Evolutionary conservation across 2,329 filamentous ascomycete genomes (phyloP).

Genomic region (Ceratocystis colombiana): DNA sequence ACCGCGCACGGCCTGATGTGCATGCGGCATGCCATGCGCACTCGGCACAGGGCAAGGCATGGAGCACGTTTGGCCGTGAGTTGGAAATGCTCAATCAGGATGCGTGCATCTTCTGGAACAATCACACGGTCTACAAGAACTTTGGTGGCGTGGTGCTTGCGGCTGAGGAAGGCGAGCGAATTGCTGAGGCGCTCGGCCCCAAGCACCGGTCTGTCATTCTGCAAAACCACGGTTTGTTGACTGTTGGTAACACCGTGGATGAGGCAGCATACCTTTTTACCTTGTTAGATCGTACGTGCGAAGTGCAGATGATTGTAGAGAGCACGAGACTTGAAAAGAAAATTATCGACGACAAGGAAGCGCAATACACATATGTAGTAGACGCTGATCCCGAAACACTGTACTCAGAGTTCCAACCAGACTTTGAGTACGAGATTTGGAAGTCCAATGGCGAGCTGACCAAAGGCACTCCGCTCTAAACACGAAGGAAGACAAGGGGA

Average conservation of each 20-base stretch:
- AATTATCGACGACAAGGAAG: conserved; percentile 34
- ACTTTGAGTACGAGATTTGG: conserved; percentile 33
- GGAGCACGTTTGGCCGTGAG: conserved; percentile 47
- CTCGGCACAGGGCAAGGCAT: conserved; percentile 49
- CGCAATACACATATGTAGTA: conserved; percentile 34
- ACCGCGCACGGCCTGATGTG: conserved; percentile 50
- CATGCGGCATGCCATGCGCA: conserved; percentile 54
- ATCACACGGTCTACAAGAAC: conserved; percentile 49
- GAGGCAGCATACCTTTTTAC: conserved; percentile 57
- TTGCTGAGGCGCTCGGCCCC: conserved; percentile 47
- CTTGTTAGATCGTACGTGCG: conserved; percentile 32
- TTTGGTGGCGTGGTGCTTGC: conserved; percentile 55
- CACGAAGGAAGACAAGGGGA: no score
- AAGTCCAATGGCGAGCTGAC: conserved; percentile 29
- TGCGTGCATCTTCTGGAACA: conserved; percentile 46
- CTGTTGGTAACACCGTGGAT: conserved; percentile 54
- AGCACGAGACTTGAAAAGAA: conserved; percentile 29
- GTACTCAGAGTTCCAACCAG: conserved; percentile 33
- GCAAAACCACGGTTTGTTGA: conserved; percentile 55
- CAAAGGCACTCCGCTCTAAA: conserved; percentile 15
- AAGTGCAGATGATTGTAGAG: conserved; percentile 33
- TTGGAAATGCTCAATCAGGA: conserved; percentile 55
- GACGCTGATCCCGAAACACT: conserved; percentile 31
- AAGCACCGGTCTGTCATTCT: conserved; percentile 46
- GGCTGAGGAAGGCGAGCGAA: conserved; percentile 48